These are phyloP conservation scores for Coemansia sp. DNA, from an alignment of 192 early-diverging fungal genomes.

Conservation along the genomic window DNA sequence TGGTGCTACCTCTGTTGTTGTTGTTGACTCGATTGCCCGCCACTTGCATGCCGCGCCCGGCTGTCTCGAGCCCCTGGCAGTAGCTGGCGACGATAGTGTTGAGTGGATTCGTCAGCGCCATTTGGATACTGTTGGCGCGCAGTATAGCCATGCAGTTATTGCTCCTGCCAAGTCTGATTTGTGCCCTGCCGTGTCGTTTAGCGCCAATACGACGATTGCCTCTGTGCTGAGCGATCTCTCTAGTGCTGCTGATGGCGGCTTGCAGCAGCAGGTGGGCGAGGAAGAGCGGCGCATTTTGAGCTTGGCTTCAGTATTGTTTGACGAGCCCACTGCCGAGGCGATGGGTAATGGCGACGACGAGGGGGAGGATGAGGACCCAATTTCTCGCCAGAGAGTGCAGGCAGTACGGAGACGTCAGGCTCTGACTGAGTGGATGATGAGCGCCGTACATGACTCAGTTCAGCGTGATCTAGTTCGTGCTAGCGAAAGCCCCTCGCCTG, in stretches of 20 bases:
- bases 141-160: constrained; percentile 26
- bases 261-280: not conserved
- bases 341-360: not conserved
- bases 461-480: constrained; percentile 44
- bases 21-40: constrained; percentile 52
- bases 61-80: not conserved
- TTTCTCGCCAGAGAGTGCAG: constrained; percentile 25
- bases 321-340: not conserved
- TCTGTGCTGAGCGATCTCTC: constrained; percentile 11
- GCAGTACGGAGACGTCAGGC: constrained; percentile 55
- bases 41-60: constrained; percentile 30
- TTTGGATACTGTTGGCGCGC: constrained; percentile 16
- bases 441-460: constrained; percentile 52
- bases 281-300: constrained; percentile 26
- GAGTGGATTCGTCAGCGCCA: constrained; percentile 14
- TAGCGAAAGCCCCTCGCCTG: constrained; percentile 18
- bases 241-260: not conserved
- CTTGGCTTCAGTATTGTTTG: constrained; percentile 42
- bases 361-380: not conserved
- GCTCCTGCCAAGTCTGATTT: not conserved
- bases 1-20: constrained; percentile 11
- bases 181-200: constrained; percentile 9
- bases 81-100: not conserved
- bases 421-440: constrained; percentile 64
- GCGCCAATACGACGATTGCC: constrained; percentile 15